Conservation (phyloP, 768 basidiomycete species). For the Rhodotorula graminis region DNA sequence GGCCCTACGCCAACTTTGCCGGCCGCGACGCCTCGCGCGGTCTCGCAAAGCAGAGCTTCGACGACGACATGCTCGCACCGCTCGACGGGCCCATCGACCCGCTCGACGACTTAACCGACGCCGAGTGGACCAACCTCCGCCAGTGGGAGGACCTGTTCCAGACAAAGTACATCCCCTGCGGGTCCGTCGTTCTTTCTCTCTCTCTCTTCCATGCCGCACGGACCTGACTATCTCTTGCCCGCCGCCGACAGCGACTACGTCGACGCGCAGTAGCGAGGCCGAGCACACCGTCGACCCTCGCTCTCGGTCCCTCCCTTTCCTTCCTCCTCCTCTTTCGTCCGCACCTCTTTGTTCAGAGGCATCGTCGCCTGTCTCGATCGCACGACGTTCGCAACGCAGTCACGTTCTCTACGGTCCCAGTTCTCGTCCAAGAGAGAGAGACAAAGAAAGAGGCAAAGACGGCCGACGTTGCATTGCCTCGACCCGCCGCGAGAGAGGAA, state of each 20-base stretch:
- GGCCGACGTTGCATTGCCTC: too few species aligned
- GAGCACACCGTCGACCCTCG: too few species aligned
- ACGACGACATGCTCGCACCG: constrained; percentile 79
- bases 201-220: not conserved
- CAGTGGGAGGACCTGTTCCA: constrained; percentile 35
- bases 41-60: constrained; percentile 59
- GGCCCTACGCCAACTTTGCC: constrained; percentile 96
- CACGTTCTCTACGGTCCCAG: too few species aligned
- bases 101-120: constrained; percentile 63
- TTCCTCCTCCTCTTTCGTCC: too few species aligned
- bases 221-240: not conserved
- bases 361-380: too few species aligned
- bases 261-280: not conserved
- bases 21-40: constrained; percentile 92
- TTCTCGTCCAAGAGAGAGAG: too few species aligned
- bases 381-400: too few species aligned
- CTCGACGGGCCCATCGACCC: constrained; percentile 80
- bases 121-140: constrained; percentile 39
- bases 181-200: not conserved
- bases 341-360: too few species aligned
- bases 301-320: too few species aligned
- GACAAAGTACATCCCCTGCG: constrained; percentile 1
- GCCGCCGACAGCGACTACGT: not conserved
- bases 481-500: too few species aligned
- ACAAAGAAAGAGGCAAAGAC: too few species aligned